A percentile compares a stretch with the other conserved stretches of the same genome.
Conservation (phyloP, 495 filamentous ascomycete genomes). For the Bathelium albidoporum region DNA sequence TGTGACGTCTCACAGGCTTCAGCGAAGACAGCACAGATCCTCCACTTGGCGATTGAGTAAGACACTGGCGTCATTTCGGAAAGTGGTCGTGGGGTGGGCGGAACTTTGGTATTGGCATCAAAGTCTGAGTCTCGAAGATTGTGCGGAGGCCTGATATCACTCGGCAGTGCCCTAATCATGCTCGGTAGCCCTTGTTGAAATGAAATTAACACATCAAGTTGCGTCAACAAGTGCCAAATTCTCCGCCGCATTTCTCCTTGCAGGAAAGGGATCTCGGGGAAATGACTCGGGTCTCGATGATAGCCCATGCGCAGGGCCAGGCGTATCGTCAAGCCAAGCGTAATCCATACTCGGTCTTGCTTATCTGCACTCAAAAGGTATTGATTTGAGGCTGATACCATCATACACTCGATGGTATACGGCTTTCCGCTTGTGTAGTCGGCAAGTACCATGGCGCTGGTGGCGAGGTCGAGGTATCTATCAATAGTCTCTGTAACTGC, state of each 20-base stretch:
- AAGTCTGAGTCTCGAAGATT: constrained; percentile 34
- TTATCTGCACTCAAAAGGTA: constrained; percentile 22
- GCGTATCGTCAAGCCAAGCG: constrained; percentile 25
- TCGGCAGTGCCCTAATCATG: constrained; percentile 23
- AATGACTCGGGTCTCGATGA: constrained; percentile 29
- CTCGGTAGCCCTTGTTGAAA: constrained; percentile 29
- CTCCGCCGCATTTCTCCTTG: constrained; percentile 31
- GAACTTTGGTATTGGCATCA: constrained; percentile 23
- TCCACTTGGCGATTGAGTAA: constrained; percentile 35
- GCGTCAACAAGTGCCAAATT: constrained; percentile 24
- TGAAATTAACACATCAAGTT: constrained; percentile 27
- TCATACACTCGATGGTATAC: constrained; percentile 28
- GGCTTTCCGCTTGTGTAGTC: constrained; percentile 26
- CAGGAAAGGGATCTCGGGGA: constrained; percentile 25
- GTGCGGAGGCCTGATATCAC: constrained; percentile 24
- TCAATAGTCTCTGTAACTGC: constrained; percentile 15
- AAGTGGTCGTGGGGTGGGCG: constrained; percentile 21
- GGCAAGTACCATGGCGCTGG: constrained; percentile 24
- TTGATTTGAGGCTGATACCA: constrained; percentile 25
- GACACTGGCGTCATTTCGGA: constrained; percentile 27
- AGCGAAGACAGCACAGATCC: constrained; percentile 33
- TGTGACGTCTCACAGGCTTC: constrained; percentile 37
- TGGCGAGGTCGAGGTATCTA: constrained; percentile 25
- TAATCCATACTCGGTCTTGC: constrained; percentile 27
- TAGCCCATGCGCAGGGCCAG: constrained; percentile 31